These are phyloP conservation scores for Debaryomyces psychrophilus DNA, from an alignment of 1,139 yeast genomes.

Conservation along the genomic window DNA sequence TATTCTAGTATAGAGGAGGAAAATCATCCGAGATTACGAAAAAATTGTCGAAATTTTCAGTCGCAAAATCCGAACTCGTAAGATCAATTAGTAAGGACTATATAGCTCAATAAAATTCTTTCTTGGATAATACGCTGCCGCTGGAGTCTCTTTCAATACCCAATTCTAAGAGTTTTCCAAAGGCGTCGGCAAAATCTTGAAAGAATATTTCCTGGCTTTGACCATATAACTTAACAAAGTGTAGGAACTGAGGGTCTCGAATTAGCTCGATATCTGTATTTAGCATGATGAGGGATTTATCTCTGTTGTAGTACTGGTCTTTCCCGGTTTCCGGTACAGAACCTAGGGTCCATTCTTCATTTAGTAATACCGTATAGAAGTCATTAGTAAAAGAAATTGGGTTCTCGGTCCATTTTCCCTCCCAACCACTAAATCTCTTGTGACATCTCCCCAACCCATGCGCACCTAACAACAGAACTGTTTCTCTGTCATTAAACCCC, in stretches of 20 bases:
- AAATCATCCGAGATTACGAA: background rate
- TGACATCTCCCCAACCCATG: conserved; percentile 71
- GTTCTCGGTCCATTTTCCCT: conserved; percentile 44
- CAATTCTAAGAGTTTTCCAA: conserved; percentile 58
- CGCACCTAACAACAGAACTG: conserved; percentile 66
- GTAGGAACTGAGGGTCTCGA: conserved; percentile 48
- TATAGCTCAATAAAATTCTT: background rate
- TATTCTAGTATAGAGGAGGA: background rate
- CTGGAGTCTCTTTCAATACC: conserved; percentile 39
- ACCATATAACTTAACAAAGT: conserved; percentile 59
- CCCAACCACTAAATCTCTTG: conserved; percentile 49
- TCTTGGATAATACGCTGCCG: conserved; percentile 19
- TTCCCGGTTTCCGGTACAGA: conserved; percentile 45
- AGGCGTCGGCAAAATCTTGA: conserved; percentile 55
- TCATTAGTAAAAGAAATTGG: conserved; percentile 42
- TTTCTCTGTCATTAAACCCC: conserved; percentile 67
- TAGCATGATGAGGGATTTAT: conserved; percentile 60
- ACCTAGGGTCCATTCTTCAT: conserved; percentile 36
- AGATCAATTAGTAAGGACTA: background rate
- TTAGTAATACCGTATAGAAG: conserved; percentile 33
- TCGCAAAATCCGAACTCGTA: conserved; percentile 5
- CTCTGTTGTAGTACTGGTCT: conserved; percentile 39
- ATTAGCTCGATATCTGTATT: conserved; percentile 64
- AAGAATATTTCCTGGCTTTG: conserved; percentile 53
- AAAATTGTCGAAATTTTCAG: conserved; percentile 5